Base-by-base conservation (phyloP, 495 filamentous ascomycete genomes). In the Durotheca rogersii region DNA sequence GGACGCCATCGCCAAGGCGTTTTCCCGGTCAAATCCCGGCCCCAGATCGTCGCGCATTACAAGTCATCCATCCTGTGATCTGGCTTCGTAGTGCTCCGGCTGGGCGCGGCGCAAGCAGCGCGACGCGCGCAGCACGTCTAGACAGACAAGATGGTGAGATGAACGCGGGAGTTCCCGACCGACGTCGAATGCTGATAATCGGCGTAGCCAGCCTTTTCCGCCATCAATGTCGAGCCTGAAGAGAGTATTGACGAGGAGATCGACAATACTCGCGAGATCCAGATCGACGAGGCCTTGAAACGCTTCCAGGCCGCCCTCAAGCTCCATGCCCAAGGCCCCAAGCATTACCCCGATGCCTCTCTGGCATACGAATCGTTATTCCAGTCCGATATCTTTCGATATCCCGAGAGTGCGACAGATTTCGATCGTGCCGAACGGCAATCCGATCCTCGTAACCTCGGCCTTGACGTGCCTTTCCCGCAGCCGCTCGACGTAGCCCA, bases 221-320 rank as follows among this genome's bases (percentile, higher is more conserved):
- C 93, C 33, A 78, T 96, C 64, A 97, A 97, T 56, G 81, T 96
- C 62, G 90, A 95, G 61, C 89, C 89, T 6, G 93, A 96, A 62
- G 88, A 93, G 53, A 88, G 86, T 41, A 75, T 85, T 54, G 89
- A 95, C 54, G 89, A 93, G 59, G 93, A 96, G 68, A 71, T 95
- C 61, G 93, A 99, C 60, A 89, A 92, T 51, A 96, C 90, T 34
- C 90, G 88, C 70, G 90, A 97, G 65, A 83, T 99, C 41, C 91
- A 86, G 77, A 92, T 97, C 63, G 93, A 99, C 66, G 93, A 99
- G 68, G 90, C 93, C 19, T 72, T 99, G 51, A 97, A 96, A 71
- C 82, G 92, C 19, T 99, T 97, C 66, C 90, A 96, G 64, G 85
- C 76, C 45, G 93, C 93, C 16, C 72, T 99, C 19, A 96, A 92